Conservation (phyloP, 108 stramenopile genomes). For the Conticribra weissflogii region DNA sequence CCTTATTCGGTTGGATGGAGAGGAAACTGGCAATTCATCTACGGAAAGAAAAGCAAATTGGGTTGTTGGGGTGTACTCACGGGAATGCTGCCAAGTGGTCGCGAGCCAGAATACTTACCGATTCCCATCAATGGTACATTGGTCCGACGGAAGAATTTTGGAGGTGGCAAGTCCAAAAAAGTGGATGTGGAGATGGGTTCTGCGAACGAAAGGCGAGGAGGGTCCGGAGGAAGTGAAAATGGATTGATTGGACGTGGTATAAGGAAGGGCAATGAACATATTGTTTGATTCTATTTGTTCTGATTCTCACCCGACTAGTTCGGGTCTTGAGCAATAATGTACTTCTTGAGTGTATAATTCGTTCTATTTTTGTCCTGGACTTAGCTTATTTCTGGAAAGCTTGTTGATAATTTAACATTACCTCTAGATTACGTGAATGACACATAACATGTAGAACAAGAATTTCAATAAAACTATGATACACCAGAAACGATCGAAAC, state of each 20-base stretch:
- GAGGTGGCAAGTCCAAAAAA: not conserved
- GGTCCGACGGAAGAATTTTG: constrained; percentile 33
- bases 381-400: too few relatives aligned
- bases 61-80: constrained; percentile 37
- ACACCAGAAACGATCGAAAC: too few relatives aligned
- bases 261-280: not conserved
- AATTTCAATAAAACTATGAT: too few relatives aligned
- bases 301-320: not conserved
- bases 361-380: too few relatives aligned
- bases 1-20: constrained; percentile 78
- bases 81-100: constrained; percentile 61
- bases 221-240: constrained; percentile 8
- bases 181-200: constrained; percentile 13
- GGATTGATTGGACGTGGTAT: not conserved
- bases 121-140: constrained; percentile 69
- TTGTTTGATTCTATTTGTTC: not conserved
- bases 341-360: too few relatives aligned
- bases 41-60: too few relatives aligned
- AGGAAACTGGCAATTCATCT: constrained; percentile 82
- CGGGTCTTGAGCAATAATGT: not conserved
- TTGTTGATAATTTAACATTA: too few relatives aligned
- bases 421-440: too few relatives aligned
- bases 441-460: too few relatives aligned
- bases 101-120: constrained; percentile 88
- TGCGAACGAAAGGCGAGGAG: not conserved